phyloP scores from a whole-genome alignment of 306 rosid species.

The Castanea crenata region DNA sequence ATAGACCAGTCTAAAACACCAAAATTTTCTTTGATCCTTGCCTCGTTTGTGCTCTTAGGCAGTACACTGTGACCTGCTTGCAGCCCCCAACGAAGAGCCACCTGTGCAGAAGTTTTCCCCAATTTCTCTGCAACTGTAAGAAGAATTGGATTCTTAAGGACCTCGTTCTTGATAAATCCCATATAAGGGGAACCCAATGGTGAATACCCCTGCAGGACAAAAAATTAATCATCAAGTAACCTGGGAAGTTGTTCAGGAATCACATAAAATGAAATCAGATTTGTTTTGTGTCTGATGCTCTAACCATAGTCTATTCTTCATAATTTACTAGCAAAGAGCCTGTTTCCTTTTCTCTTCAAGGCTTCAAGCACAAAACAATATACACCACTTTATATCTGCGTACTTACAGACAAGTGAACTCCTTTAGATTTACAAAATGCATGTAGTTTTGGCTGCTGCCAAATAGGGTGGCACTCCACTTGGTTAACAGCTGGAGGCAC shows the following conservation, averaged over 20 bases:
- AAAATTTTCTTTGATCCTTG: conserved; percentile 53
- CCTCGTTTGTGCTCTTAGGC: conserved; percentile 60
- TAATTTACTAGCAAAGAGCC: background rate
- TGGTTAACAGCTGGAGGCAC: conserved; percentile 57
- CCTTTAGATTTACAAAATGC: conserved; percentile 44
- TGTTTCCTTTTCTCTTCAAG: background rate
- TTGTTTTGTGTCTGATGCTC: background rate
- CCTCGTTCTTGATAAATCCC: conserved; percentile 22
- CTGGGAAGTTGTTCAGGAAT: background rate
- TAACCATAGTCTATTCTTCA: background rate
- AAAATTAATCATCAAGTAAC: background rate
- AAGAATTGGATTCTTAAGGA: conserved; percentile 41
- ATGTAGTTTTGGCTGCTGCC: conserved; percentile 39
- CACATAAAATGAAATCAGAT: background rate
- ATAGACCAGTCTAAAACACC: conserved; percentile 64
- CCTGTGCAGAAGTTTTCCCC: conserved; percentile 73
- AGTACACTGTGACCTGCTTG: conserved; percentile 73
- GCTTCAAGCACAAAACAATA: background rate
- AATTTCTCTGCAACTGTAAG: conserved; percentile 43
- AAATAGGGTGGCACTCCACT: conserved; percentile 50
- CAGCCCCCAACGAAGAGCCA: conserved; percentile 79
- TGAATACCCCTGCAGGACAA: conserved; percentile 39
- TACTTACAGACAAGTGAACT: conserved; percentile 52
- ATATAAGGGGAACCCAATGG: conserved; percentile 52
- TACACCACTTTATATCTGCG: background rate